Base-by-base conservation (phyloP, 805 yeast genomes). In the Candida broadrunensis region DNA sequence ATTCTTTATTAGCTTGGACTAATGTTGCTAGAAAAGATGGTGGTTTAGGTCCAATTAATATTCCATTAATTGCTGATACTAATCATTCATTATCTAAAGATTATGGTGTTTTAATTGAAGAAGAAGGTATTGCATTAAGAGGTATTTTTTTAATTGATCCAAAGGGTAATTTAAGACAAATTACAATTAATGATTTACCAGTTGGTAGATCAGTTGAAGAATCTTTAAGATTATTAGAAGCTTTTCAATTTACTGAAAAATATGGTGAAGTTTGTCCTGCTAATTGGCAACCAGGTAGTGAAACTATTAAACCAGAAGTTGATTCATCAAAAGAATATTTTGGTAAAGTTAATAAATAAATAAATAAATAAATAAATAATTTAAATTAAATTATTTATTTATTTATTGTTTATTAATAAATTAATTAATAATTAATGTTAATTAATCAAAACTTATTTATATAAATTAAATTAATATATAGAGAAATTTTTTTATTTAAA, bases 231-330 rank as follows among this genome's bases (percentile, higher is more conserved):
- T 81, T 93, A 65, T 80, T 93, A 50, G 98, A 93, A 69, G 99
- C 97, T 57, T 93, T 93, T 96, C 96, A 91, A 78, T 93, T 95
- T 90, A 87, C 96, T 60, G 98, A 90, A 72, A 86, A 88, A 78
- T 78, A 93, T 83, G 99, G 99, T 76, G 97, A 95, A 77, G 99
- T 91, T 55, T 90, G 97, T 78, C 99, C 99, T 61, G 97, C 98
- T 67, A 93, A 91, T 95, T 91, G 99, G 99, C 67, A 63, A 51
- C 69, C 68, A 50, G 99, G 99, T 75, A 68, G 87, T 48, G 96
- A 87, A 65, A 61, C 91, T 41, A 47, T 87, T 44, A 88, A 87
- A 73, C 81, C 78, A 41, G 91, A 85, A 45, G 95, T 90, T 46
- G 95, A 87, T 56, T 74, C 72, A 39, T 90, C 95, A 72, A 91